A percentile compares a stretch with the other conserved stretches of the same genome.
phyloP scores from a whole-genome alignment of 352 stramenopile genomes.

The Aphanomyces invadans region DNA sequence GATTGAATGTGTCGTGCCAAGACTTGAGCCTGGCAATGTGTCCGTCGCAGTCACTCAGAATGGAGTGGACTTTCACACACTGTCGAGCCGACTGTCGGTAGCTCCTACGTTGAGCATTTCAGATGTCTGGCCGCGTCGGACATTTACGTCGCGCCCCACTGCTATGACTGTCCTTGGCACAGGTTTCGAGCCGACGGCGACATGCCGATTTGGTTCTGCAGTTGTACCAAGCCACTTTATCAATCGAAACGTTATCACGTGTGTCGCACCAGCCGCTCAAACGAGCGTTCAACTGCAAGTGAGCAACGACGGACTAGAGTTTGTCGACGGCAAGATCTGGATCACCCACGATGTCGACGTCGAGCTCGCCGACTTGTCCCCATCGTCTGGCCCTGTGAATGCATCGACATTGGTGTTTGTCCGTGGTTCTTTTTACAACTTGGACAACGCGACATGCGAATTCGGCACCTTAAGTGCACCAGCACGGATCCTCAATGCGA shows the following conservation, averaged over 20 bases:
- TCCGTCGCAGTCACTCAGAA: conserved; percentile 5
- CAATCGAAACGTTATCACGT: conserved; percentile 10
- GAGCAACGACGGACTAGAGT: conserved; percentile 7
- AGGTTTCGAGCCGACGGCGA: not conserved
- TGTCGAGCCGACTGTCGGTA: not conserved
- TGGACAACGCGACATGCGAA: not conserved
- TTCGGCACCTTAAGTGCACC: not conserved
- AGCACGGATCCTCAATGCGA: not conserved
- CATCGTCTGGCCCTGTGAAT: not conserved
- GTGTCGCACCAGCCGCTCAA: not conserved
- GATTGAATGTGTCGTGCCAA: not conserved
- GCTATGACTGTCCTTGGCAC: conserved; percentile 1
- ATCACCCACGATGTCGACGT: conserved; percentile 5
- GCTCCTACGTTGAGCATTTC: not conserved
- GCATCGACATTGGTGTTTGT: not conserved
- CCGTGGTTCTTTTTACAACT: not conserved
- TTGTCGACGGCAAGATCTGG: not conserved
- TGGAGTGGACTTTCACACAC: conserved; percentile 6
- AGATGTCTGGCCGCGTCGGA: not conserved
- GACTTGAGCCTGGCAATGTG: not conserved
- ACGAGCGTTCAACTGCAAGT: not conserved
- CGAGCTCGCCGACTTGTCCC: not conserved
- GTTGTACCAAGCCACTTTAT: not conserved
- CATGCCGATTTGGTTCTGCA: not conserved
- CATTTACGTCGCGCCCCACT: not conserved